These are phyloP conservation scores for Trichoderma gracile DNA, from an alignment of 2,329 filamentous ascomycete genomes.

Conservation along the genomic window DNA sequence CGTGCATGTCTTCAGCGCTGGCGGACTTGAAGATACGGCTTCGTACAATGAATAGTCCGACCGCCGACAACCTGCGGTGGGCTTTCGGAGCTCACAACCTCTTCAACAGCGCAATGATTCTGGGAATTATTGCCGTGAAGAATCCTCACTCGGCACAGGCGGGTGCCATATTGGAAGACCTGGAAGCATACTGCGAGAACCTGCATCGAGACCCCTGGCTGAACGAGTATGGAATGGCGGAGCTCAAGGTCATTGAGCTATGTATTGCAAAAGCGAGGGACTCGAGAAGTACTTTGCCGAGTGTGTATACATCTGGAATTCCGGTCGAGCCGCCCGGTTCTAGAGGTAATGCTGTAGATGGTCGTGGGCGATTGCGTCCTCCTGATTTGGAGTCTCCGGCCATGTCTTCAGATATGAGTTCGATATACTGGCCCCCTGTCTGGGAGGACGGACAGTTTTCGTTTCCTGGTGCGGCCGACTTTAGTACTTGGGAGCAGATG, in stretches of 20 bases:
- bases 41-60: constrained; percentile 6
- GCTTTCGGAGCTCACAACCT: constrained; percentile 12
- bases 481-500: constrained; percentile 19
- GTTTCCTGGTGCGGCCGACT: constrained; percentile 13
- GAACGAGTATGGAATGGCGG: constrained; percentile 16
- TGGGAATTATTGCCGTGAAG: constrained; percentile 9
- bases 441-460: constrained; percentile 12
- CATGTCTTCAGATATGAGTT: constrained; percentile 16
- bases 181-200: constrained; percentile 16
- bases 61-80: constrained; percentile 8
- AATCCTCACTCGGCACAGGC: constrained; percentile 5
- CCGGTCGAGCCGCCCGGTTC: neutral
- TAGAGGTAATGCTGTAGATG: neutral
- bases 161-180: constrained; percentile 8
- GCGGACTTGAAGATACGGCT: constrained; percentile 11
- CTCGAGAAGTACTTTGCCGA: neutral
- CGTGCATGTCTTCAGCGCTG: constrained; percentile 14
- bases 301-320: neutral
- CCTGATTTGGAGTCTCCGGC: constrained; percentile 11
- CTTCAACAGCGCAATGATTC: constrained; percentile 15
- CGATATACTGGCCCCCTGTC: constrained; percentile 17
- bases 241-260: constrained; percentile 9
- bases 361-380: constrained; percentile 1
- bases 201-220: constrained; percentile 11
- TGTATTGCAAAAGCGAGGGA: constrained; percentile 15